Evolutionary conservation across 2,329 filamentous ascomycete genomes (phyloP), one percentile per base, ranked within the genome.

Genomic region (Ramularia endophylla): DNA sequence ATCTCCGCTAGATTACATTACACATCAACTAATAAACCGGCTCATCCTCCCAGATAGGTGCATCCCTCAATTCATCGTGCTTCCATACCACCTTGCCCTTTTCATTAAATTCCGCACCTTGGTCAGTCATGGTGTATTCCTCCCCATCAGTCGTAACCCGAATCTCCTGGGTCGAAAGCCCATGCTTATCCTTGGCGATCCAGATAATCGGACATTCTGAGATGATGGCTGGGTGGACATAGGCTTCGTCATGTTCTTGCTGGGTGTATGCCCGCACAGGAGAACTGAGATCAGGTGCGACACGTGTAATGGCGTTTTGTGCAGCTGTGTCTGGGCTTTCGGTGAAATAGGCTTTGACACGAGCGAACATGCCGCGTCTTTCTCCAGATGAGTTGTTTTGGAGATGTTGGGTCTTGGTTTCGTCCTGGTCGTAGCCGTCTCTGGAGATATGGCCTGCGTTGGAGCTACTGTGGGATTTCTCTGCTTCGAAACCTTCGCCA

Each of bases 11-110:
- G n/a, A n/a, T n/a, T n/a, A n/a, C n/a, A n/a, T n/a, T n/a, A n/a
- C n/a, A n/a, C n/a, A n/a, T n/a, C n/a, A n/a, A n/a, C 22, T 25
- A 25, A 25, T 25, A 25, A 6, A 11, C 11, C 22, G 22, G 22
- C 22, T 25, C 22, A 25, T 74, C 47, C 29, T 44, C 20, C 38
- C 40, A 50, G 11, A 50, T 44, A 0, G 47, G 67, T 20, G 66
- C 65, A 42, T 63, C 56, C 31, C 55, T 55, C 8, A 64, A 48
- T 25, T 57, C 54, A 2, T 63, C 60, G 27, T 63, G 50, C n/a
- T 66, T 61, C 66, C 67, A 70, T 36, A 57, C 57, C 15, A 69
- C 57, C 53, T 65, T 67, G 18, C 64, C 65, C 61, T 70, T 68
- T 46, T 66, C 66, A 40, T 70, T 60, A 39, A 70, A 66, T 8